phyloP scores from a whole-genome alignment of 2,329 filamentous ascomycete species.

The Trichoderma atrobrunneum region DNA sequence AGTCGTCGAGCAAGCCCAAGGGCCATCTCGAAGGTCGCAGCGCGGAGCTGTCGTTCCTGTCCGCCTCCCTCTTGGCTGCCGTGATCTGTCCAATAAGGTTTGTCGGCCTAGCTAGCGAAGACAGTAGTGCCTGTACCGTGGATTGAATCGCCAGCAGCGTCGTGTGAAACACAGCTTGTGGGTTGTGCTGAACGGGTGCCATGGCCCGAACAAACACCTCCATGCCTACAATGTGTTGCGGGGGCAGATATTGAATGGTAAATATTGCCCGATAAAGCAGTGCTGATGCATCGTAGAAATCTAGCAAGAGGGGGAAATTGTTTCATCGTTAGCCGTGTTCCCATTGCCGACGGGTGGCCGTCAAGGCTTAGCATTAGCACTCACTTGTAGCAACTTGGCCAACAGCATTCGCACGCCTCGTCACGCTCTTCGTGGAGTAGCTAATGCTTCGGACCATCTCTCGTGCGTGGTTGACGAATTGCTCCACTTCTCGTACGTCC shows the following conservation, averaged over 20 bases:
- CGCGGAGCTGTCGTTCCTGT: slow-evolving; percentile 73
- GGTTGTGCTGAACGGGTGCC: slow-evolving; percentile 67
- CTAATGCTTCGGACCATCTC: slow-evolving; percentile 86
- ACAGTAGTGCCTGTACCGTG: slow-evolving; percentile 77
- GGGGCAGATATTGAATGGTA: slow-evolving; percentile 65
- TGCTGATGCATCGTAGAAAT: slow-evolving; percentile 65
- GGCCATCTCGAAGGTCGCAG: slow-evolving; percentile 76
- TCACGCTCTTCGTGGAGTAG: slow-evolving; percentile 75
- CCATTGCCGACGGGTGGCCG: background rate
- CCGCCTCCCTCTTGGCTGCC: slow-evolving; percentile 70
- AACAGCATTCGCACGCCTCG: slow-evolving; percentile 73
- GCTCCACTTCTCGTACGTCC: slow-evolving; percentile 83
- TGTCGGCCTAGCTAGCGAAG: slow-evolving; percentile 74
- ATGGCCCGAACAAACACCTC: slow-evolving; percentile 67
- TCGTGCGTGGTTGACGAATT: slow-evolving; percentile 86
- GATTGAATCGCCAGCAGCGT: slow-evolving; percentile 76
- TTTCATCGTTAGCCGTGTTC: background rate
- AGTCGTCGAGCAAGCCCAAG: slow-evolving; percentile 79
- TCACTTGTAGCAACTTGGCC: slow-evolving; percentile 62
- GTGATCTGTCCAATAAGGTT: slow-evolving; percentile 74
- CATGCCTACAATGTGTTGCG: slow-evolving; percentile 66
- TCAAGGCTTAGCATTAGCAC: slow-evolving; percentile 23
- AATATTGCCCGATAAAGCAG: slow-evolving; percentile 52
- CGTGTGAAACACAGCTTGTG: slow-evolving; percentile 70
- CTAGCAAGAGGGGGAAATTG: slow-evolving; percentile 35